Evolutionary conservation across 495 filamentous ascomycete genomes (phyloP).

Genomic region (Xylaria cubensis): DNA sequence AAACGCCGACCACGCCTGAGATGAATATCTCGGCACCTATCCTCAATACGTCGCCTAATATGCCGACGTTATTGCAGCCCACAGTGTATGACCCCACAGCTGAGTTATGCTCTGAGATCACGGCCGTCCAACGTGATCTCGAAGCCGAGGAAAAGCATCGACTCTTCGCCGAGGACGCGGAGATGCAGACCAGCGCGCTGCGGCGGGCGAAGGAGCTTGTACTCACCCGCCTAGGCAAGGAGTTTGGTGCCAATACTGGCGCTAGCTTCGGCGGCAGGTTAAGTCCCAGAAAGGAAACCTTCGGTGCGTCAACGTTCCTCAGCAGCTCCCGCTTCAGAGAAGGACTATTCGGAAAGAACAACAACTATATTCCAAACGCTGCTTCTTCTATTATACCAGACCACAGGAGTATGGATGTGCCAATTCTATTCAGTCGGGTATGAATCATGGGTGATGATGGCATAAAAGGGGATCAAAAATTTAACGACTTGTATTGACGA

Average conservation of each 20-base stretch:
- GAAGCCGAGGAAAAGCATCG: conserved; percentile 45
- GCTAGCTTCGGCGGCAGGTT: conserved; percentile 17
- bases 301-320: conserved; percentile 39
- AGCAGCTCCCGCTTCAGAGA: conserved; percentile 46
- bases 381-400: conserved; percentile 30
- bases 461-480: conserved; percentile 8
- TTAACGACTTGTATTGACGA: conserved; percentile 22
- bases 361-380: conserved; percentile 33
- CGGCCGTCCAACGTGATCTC: conserved; percentile 50
- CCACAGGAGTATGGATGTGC: conserved; percentile 53
- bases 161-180: conserved; percentile 49
- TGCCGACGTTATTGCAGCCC: conserved; percentile 49
- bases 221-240: conserved; percentile 51
- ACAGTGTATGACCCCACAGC: conserved; percentile 55
- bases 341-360: conserved; percentile 50
- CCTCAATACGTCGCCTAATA: conserved; percentile 47
- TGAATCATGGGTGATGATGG: conserved; percentile 28
- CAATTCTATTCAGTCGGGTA: conserved; percentile 58
- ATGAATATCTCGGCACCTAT: conserved; percentile 54
- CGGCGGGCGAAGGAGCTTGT: conserved; percentile 53
- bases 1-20: conserved; percentile 38
- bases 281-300: conserved; percentile 33
- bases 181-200: conserved; percentile 49
- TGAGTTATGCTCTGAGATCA: conserved; percentile 48
- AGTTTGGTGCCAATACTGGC: conserved; percentile 40